Percentiles rank a stretch among this genome's conserved stretches.
Evolutionary conservation across 2,329 filamentous ascomycete genomes (phyloP).

Genomic region (Fusarium penzigii): DNA sequence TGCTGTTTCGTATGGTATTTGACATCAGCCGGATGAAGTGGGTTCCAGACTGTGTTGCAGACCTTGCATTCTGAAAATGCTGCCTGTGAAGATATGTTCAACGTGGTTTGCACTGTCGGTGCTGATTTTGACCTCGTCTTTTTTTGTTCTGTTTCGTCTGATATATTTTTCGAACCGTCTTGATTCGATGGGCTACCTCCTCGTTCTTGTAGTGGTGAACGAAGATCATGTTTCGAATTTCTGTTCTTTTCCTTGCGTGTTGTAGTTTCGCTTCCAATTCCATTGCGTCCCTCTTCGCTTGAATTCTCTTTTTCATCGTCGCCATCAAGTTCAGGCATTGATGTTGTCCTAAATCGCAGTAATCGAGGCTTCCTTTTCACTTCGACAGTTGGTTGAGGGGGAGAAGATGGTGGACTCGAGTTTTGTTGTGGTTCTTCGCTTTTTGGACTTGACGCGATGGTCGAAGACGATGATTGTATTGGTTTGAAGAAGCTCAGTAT

Average conservation of each 20-base stretch:
- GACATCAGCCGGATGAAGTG: slow-evolving; percentile 44
- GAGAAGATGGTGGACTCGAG: slow-evolving; percentile 26
- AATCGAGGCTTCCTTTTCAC: slow-evolving; percentile 28
- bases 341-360: slow-evolving; percentile 30
- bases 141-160: slow-evolving; percentile 16
- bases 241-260: not conserved
- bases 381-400: slow-evolving; percentile 7
- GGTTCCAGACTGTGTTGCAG: slow-evolving; percentile 47
- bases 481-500: slow-evolving; percentile 46
- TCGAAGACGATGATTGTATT: slow-evolving; percentile 13
- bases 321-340: slow-evolving; percentile 13
- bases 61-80: slow-evolving; percentile 45
- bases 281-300: not conserved
- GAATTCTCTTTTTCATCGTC: slow-evolving; percentile 5
- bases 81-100: slow-evolving; percentile 45
- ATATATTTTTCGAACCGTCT: not conserved
- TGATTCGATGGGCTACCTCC: slow-evolving; percentile 2
- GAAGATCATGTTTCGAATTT: not conserved
- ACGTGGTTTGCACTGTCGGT: slow-evolving; percentile 41
- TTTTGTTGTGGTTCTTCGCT: slow-evolving; percentile 15
- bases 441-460: slow-evolving; percentile 11
- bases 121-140: slow-evolving; percentile 23
- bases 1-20: slow-evolving; percentile 45
- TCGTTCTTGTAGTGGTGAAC: not conserved
- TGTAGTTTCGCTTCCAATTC: not conserved